phyloP scores from a whole-genome alignment of 192 early-diverging fungal genomes.

The Umbelopsis vinacea region DNA sequence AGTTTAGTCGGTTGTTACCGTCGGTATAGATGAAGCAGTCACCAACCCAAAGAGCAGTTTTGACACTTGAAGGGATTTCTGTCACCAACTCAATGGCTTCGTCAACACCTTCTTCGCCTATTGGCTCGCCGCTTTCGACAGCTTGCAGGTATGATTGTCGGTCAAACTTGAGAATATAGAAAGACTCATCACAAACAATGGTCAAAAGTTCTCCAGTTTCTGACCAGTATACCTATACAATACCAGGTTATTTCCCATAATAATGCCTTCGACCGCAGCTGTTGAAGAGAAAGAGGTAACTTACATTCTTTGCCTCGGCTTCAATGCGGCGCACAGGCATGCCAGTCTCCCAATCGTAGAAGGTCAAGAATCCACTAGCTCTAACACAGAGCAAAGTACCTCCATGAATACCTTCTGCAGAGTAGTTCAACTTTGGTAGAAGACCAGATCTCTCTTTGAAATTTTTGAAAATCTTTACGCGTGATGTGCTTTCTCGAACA shows the following conservation, averaged over 20 bases:
- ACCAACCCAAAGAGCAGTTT: slow-evolving; percentile 96
- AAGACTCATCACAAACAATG: slow-evolving; percentile 91
- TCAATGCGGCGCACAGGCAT: slow-evolving; percentile 91
- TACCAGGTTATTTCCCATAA: background rate
- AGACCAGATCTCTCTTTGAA: slow-evolving; percentile 90
- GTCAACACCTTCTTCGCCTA: slow-evolving; percentile 94
- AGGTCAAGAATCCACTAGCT: slow-evolving; percentile 83
- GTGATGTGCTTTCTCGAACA: slow-evolving; percentile 91
- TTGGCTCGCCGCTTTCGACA: slow-evolving; percentile 66
- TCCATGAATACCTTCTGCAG: slow-evolving; percentile 94
- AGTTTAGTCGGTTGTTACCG: slow-evolving; percentile 88
- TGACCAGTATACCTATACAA: slow-evolving; percentile 85
- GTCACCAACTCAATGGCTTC: slow-evolving; percentile 94
- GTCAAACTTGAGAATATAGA: slow-evolving; percentile 95
- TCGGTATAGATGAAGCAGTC: slow-evolving; percentile 99
- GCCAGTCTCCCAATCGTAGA: slow-evolving; percentile 99
- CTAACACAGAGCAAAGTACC: slow-evolving; percentile 91
- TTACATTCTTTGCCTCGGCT: slow-evolving; percentile 78
- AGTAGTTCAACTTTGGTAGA: slow-evolving; percentile 71
- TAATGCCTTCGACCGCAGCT: too few species aligned
- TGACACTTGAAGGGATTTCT: slow-evolving; percentile 90
- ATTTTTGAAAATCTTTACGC: slow-evolving; percentile 89
- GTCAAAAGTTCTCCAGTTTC: slow-evolving; percentile 91
- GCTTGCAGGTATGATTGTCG: slow-evolving; percentile 81
- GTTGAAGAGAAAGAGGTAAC: slow-evolving; percentile 15